Conservation (phyloP, 176 grass and related monocot genomes). For the Bonia amplexicaulis region DNA sequence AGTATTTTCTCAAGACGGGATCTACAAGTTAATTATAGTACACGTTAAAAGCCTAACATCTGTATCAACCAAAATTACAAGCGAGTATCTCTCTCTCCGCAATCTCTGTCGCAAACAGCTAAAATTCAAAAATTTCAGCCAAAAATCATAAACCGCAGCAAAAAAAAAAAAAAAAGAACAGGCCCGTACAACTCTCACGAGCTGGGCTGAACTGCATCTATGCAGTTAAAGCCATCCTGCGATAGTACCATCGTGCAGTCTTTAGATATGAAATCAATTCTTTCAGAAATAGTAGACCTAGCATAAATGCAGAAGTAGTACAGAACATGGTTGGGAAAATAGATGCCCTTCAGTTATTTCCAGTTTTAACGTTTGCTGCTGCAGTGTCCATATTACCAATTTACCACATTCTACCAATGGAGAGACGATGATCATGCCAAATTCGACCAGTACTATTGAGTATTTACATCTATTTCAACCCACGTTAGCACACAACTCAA, state of each 20-base stretch:
- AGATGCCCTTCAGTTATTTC: neutral
- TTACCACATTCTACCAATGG: neutral
- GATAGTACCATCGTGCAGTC: neutral
- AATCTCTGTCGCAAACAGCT: no score
- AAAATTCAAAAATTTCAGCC: no score
- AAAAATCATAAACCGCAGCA: no score
- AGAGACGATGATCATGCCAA: neutral
- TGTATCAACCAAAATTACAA: no score
- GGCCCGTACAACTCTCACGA: no score
- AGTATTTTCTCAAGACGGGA: no score
- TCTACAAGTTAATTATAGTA: no score
- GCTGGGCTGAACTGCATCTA: neutral
- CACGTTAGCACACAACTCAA: slow-evolving; percentile 8
- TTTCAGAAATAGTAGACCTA: neutral
- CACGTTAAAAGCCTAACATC: no score
- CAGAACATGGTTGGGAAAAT: neutral
- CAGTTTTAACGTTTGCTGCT: neutral
- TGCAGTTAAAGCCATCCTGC: neutral
- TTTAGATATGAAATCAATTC: slow-evolving; percentile 5
- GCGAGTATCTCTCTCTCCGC: no score
- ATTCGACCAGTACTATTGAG: neutral
- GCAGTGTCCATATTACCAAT: neutral
- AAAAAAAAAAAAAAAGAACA: no score
- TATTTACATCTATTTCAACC: slow-evolving; percentile 28
- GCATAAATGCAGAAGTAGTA: slow-evolving; percentile 8